Evolutionary conservation across 2,329 filamentous ascomycete genomes (phyloP).

Genomic region (Colletotrichum siamense): DNA sequence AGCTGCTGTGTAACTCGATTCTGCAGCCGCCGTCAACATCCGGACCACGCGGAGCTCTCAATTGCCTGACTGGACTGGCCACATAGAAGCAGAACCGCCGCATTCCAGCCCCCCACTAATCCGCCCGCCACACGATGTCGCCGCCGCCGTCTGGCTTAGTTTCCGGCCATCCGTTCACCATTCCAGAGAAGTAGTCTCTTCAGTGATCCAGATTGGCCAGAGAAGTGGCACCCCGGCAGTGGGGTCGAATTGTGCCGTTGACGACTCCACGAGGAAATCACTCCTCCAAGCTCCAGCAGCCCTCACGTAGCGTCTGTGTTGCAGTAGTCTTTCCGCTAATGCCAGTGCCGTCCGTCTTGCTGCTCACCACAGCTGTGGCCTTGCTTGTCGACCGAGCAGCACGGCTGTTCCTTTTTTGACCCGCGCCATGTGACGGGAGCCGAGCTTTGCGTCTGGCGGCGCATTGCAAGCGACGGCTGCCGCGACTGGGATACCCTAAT

Average conservation of each 20-base stretch:
- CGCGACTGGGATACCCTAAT: not conserved
- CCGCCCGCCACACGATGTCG: not conserved
- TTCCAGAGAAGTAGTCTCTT: not conserved
- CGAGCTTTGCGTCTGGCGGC: not conserved
- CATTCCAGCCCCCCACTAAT: conserved; percentile 7
- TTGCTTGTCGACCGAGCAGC: not conserved
- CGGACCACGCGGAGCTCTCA: not conserved
- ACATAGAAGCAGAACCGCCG: not conserved
- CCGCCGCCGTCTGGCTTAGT: not conserved
- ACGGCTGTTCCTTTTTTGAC: not conserved
- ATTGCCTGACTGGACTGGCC: not conserved
- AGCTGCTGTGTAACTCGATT: not conserved
- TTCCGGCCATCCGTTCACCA: conserved; percentile 9
- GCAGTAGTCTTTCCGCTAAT: not conserved
- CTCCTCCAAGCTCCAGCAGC: not conserved
- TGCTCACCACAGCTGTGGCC: not conserved
- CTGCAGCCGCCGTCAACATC: not conserved
- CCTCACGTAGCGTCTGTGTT: not conserved
- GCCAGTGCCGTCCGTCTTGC: not conserved
- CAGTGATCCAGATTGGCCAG: conserved; percentile 1
- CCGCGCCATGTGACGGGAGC: not conserved
- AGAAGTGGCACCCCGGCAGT: not conserved
- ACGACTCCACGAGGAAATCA: not conserved
- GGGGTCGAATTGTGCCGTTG: not conserved
- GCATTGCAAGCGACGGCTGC: not conserved